These are phyloP conservation scores for Picea engelmannii DNA, from an alignment of 83 land plant species.

Conservation along the genomic window DNA sequence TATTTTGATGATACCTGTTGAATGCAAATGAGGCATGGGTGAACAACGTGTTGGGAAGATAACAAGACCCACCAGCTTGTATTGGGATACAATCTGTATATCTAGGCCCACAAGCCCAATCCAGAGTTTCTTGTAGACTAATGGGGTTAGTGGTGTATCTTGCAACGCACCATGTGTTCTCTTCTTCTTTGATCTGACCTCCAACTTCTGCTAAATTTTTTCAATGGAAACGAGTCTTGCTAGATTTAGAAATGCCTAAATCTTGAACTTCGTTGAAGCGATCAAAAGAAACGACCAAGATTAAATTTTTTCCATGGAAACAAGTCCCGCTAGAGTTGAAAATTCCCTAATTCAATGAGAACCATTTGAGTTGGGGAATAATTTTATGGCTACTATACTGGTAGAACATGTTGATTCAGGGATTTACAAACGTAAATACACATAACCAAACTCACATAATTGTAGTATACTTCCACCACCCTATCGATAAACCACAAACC, in stretches of 20 bases:
- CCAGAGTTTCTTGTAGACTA: conserved; percentile 51
- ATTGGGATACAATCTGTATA: conserved; percentile 55
- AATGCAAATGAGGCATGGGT: too few species aligned
- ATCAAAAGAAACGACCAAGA: background rate
- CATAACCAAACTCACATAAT: too few species aligned
- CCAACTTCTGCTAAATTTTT: background rate
- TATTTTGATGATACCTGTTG: conserved; percentile 27
- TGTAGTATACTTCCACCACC: too few species aligned
- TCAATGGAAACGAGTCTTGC: background rate
- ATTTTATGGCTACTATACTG: background rate
- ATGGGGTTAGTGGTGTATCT: background rate
- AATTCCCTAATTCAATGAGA: background rate
- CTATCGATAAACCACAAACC: too few species aligned
- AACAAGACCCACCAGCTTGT: conserved; percentile 45
- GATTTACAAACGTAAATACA: too few species aligned
- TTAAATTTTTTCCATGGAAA: background rate
- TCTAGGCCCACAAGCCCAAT: conserved; percentile 59
- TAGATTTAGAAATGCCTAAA: background rate
- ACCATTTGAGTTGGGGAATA: background rate
- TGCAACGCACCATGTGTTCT: conserved; percentile 21
- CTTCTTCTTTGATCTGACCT: conserved; percentile 14
- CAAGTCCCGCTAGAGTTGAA: background rate
- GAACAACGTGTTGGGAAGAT: conserved; percentile 38
- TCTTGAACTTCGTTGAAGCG: background rate
- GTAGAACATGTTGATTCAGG: too few species aligned